phyloP scores from a whole-genome alignment of 2,329 filamentous ascomycete species.

The Paraphaeosphaeria sporulosa region DNA sequence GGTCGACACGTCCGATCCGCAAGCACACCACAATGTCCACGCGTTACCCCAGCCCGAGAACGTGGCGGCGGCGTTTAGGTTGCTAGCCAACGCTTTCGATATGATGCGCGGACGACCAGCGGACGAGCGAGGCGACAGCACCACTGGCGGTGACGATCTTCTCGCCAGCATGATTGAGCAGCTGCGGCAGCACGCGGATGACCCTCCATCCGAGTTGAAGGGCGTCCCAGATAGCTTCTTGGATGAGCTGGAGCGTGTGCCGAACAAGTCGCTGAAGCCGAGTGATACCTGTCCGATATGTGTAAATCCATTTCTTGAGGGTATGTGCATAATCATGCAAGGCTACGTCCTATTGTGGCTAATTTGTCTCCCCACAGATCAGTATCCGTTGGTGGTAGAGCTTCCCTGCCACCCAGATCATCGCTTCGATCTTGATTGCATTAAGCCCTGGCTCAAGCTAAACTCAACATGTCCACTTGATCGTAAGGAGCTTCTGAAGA shows the following conservation, averaged over 20 bases:
- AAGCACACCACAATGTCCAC: slow-evolving; percentile 61
- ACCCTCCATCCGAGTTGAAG: slow-evolving; percentile 66
- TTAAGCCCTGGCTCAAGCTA: slow-evolving; percentile 69
- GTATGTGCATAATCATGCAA: slow-evolving; percentile 36
- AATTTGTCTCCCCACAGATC: slow-evolving; percentile 47
- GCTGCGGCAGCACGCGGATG: slow-evolving; percentile 63
- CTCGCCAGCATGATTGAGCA: slow-evolving; percentile 64
- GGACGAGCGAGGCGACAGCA: slow-evolving; percentile 32
- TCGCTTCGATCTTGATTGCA: slow-evolving; percentile 70
- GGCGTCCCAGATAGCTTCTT: slow-evolving; percentile 69
- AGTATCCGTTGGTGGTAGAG: slow-evolving; percentile 69
- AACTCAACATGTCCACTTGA: slow-evolving; percentile 71
- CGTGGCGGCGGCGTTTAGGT: slow-evolving; percentile 65
- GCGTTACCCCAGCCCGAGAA: slow-evolving; percentile 68
- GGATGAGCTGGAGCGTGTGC: slow-evolving; percentile 66
- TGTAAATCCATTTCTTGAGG: slow-evolving; percentile 67
- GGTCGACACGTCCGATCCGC: slow-evolving; percentile 60
- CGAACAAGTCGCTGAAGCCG: slow-evolving; percentile 61
- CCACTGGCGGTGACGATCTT: slow-evolving; percentile 48
- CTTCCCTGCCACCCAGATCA: slow-evolving; percentile 69
- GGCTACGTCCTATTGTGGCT: slow-evolving; percentile 21
- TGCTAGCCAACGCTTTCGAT: slow-evolving; percentile 67
- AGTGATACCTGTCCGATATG: slow-evolving; percentile 67
- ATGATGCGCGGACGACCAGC: slow-evolving; percentile 59
- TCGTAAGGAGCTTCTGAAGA: slow-evolving; percentile 65